Evolutionary conservation across 306 rosid genomes (phyloP), one percentile per base, ranked within the genome.

Genomic region (Amphicarpaea edgeworthii): DNA sequence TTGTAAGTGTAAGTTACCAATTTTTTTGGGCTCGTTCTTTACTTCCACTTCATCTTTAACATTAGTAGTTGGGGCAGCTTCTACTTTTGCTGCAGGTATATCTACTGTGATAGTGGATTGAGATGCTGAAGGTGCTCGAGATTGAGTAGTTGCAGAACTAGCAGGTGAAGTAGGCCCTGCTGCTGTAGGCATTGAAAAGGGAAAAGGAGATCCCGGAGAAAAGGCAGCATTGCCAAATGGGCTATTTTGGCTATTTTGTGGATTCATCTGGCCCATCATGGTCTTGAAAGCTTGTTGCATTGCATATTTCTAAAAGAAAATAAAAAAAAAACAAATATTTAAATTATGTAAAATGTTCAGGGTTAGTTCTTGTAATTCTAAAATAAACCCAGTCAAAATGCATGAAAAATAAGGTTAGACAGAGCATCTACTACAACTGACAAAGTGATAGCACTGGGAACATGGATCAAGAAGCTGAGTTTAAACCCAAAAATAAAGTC

Each of bases 251-350:
- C 77, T 85, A 68, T 81, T 86, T 84, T 88, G 99, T 75, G 98
- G 7, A 88, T 86, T 87, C 97, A 87, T 86, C 82, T 93, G 98
- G 69, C 97, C 89, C 99, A 93, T 90, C 90, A 96, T 21, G 64
- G 91, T 89, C 91, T 96, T 90, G 81, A 93, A 87, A 87, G 99
- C 98, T 93, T 93, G 99, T 90, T 93, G 97, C 96, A 93, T 93
- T 54, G 98, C 98, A 96, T 90, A 96, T 55, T 88, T 90, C 99
- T 96, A 90, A 80, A 74, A 83, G 62, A 80, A 21, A 21, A 79
- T 74, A 34, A 60, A 41, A 60, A 60, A 41, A 60, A 74, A 45
- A 26, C 8, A 63, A 65, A 81, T 58, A 65, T 67, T 17, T 50
- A 70, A 76, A 15, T 50, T 50, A 73, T 16, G 19, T 47, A 72